Conservation (phyloP, 345 rosid genomes). For the Arabidopsis arenosa region DNA sequence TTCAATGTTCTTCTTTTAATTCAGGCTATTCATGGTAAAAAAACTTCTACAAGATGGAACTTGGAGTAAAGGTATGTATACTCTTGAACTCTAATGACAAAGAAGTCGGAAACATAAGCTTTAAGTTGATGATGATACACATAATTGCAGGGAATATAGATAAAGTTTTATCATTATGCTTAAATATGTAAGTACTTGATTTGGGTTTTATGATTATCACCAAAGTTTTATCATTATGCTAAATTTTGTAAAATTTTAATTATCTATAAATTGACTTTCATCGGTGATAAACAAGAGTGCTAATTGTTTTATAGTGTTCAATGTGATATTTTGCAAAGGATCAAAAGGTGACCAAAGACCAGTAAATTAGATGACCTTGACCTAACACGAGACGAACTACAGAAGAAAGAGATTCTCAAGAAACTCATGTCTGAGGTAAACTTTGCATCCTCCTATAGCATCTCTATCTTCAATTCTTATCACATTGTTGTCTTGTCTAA, state of each 20-base stretch:
- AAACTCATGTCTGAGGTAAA: conserved; percentile 73
- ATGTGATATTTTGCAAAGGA: conserved; percentile 43
- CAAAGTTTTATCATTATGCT: conserved; percentile 3
- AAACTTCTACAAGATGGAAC: too few relatives aligned
- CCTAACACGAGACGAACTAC: conserved; percentile 72
- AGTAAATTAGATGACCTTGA: conserved; percentile 90
- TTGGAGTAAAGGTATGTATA: too few relatives aligned
- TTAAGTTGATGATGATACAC: too few relatives aligned
- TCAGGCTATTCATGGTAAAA: too few relatives aligned
- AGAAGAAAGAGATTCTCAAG: conserved; percentile 90
- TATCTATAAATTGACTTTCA: not conserved
- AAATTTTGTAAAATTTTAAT: conserved; percentile 29
- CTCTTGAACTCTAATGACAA: too few relatives aligned
- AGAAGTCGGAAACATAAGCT: too few relatives aligned
- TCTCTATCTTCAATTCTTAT: not conserved
- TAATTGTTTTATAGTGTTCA: conserved; percentile 15
- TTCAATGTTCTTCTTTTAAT: too few relatives aligned
- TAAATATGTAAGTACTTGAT: too few relatives aligned
- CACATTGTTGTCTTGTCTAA: not conserved
- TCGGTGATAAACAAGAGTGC: conserved; percentile 5
- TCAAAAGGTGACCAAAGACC: conserved; percentile 73
- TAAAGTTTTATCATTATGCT: too few relatives aligned
- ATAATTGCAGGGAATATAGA: too few relatives aligned
- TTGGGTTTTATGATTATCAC: too few relatives aligned
- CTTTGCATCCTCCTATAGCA: not conserved